A percentile compares a stretch with the other conserved stretches of the same genome.
Evolutionary conservation across 1,284 basidiomycete species (phyloP).

Genomic region (Sanguinoderma infundibulare): DNA sequence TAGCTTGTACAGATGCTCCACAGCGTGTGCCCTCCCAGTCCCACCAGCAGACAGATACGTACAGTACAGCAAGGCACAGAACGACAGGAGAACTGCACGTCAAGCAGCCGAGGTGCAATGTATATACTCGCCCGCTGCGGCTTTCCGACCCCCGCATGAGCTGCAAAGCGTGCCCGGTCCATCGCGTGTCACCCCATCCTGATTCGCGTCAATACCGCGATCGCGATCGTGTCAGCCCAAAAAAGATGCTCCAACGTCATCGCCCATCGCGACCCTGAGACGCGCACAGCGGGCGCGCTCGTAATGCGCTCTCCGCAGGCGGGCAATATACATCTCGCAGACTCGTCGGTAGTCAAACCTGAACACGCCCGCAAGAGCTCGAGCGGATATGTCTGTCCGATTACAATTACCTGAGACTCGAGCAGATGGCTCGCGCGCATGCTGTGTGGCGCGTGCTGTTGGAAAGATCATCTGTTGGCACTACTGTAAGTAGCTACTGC

Average conservation of each 20-base stretch:
- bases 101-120: no score
- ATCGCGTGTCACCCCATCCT: background rate
- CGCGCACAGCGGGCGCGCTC: no score
- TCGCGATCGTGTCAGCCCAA: background rate
- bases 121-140: background rate
- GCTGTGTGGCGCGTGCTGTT: constrained; percentile 2
- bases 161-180: background rate
- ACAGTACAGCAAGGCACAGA: background rate
- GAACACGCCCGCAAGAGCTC: no score
- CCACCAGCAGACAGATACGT: background rate
- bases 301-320: background rate
- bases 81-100: background rate
- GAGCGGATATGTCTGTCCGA: background rate
- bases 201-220: background rate
- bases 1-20: background rate
- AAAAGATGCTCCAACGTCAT: background rate
- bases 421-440: background rate
- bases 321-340: no score
- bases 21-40: background rate
- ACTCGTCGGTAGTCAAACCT: no score
- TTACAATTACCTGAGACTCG: background rate
- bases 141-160: background rate
- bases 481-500: constrained; percentile 34
- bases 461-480: background rate
- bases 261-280: background rate